These are phyloP conservation scores for Cytospora chrysosperma DNA, from an alignment of 2,329 filamentous ascomycete species.

Conservation along the genomic window DNA sequence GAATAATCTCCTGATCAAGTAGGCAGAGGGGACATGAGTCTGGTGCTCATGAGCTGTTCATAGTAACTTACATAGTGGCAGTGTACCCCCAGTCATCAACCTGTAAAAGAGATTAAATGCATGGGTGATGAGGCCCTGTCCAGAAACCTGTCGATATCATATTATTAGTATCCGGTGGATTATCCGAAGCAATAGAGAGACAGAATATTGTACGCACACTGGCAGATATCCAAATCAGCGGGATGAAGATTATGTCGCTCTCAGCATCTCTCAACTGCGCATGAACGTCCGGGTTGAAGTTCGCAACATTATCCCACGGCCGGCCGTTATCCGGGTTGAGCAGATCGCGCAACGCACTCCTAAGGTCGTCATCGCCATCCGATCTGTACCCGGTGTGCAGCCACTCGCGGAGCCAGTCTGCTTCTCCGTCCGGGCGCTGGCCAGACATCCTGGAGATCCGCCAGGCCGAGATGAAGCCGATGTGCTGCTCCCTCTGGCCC, in stretches of 20 bases:
- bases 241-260: not conserved
- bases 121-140: not conserved
- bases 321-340: not conserved
- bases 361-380: not conserved
- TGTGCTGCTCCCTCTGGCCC: not conserved
- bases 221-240: not conserved
- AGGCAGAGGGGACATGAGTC: not conserved
- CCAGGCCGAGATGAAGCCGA: not conserved
- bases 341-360: not conserved
- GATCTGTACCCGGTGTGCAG: not conserved
- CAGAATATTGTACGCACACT: not conserved
- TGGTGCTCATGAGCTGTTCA: no score
- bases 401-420: not conserved
- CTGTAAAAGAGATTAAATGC: not conserved
- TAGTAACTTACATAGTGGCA: not conserved
- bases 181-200: not conserved
- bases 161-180: not conserved
- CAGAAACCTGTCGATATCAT: not conserved
- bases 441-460: not conserved
- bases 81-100: not conserved
- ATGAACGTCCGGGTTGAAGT: not conserved
- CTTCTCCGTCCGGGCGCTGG: not conserved
- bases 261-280: not conserved
- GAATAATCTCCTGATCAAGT: not conserved
- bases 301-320: accelerated